Evolutionary conservation across 371 early-diverging fungal species (phyloP).

Genomic region (Mortierella sp.): DNA sequence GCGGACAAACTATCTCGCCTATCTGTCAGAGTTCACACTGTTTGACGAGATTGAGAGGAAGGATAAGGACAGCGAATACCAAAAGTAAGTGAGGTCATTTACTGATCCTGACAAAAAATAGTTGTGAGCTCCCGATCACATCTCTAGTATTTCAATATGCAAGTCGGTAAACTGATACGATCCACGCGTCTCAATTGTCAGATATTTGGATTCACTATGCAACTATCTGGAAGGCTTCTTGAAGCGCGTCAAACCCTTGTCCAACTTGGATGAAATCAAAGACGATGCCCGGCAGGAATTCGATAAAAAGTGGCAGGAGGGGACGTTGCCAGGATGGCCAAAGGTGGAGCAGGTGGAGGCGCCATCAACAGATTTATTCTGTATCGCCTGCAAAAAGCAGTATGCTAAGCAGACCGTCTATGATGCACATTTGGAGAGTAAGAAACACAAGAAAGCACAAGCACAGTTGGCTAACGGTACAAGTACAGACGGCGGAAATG

Average conservation of each 20-base stretch:
- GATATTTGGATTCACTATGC: constrained; percentile 75
- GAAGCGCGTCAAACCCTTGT: constrained; percentile 82
- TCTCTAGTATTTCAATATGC: too few relatives aligned
- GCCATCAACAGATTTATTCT: constrained; percentile 69
- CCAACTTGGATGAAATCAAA: constrained; percentile 69
- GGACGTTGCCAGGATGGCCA: constrained; percentile 76
- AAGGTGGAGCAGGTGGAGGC: constrained; percentile 56
- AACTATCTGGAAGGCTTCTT: constrained; percentile 85
- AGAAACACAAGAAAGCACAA: constrained; percentile 91
- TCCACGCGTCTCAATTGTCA: too few relatives aligned
- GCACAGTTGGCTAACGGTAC: constrained; percentile 57
- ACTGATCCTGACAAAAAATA: too few relatives aligned
- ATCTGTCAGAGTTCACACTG: constrained; percentile 76
- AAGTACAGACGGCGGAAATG: constrained; percentile 10
- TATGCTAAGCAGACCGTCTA: constrained; percentile 90
- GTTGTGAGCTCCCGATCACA: not conserved
- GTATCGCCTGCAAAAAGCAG: constrained; percentile 85
- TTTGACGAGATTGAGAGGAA: constrained; percentile 72
- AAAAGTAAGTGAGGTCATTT: constrained; percentile 61
- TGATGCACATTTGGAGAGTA: constrained; percentile 86
- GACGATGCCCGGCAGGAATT: constrained; percentile 65
- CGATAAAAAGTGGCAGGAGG: constrained; percentile 69
- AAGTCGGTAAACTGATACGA: too few relatives aligned
- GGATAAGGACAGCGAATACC: constrained; percentile 74
- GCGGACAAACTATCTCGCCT: constrained; percentile 83